Base-by-base conservation (phyloP, 2,329 filamentous ascomycete species). In the Cercospora sp. region DNA sequence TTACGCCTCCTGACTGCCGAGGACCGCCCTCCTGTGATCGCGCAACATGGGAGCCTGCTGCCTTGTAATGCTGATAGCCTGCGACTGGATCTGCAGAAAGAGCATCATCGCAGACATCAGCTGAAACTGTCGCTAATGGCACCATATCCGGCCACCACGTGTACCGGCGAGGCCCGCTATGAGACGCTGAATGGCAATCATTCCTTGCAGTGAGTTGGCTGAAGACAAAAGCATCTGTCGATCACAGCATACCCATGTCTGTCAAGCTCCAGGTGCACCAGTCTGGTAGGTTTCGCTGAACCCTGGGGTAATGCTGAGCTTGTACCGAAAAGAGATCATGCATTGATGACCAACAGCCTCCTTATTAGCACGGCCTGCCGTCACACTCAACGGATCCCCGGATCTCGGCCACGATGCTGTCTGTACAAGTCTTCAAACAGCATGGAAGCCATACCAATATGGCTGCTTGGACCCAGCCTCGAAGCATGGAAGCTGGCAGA, bases 281-380 rank as follows among this genome's bases (percentile, higher is more conserved):
- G 30, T 51, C 24, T 43, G 60, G 40, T 49, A 62, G 28, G 49
- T 43, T 49, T 43, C 26, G 26, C 24, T 45, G n/a, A 32, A 18
- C 24, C 37, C 60, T 62, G 60, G 43, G 60, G 43, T n/a, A 49
- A 32, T 34, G 21, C 24, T 16, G n/a, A n/a, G 43, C 40, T 10
- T 30, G 16, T 28, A 32, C 49, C 49, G 21, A 5, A 40, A 64
- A 51, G n/a, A 43, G 49, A 30, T 24, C 45, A 40, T 64, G 49
- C 60, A 30, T 59, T 32, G 55, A 62, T 62, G 40, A 43, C 60
- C 37, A 49, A n/a, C 60, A 49, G 40, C 60, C 21, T 18, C 24
- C n/a, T 49, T 43, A 13, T 13, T 26, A 28, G 60, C 28, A 18
- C 18, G 8, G 9, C 30, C 28, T 21, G 18, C 26, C n/a, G n/a